Evolutionary conservation across 306 rosid genomes (phyloP).

Genomic region (Senna siamea): DNA sequence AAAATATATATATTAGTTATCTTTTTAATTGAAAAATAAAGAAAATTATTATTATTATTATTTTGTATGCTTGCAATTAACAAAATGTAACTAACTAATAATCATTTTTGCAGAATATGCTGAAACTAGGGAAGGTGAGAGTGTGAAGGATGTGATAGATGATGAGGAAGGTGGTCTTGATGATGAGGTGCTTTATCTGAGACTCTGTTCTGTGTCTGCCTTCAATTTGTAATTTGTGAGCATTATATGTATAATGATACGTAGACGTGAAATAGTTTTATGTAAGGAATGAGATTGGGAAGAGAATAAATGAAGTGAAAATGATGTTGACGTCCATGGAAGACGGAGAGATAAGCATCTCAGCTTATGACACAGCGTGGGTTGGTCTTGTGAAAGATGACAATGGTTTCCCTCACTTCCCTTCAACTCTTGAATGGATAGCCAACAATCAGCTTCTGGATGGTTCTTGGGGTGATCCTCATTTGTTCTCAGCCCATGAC

Average conservation of each 20-base stretch:
- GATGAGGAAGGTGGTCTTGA: neutral
- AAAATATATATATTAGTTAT: no score
- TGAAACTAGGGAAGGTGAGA: neutral
- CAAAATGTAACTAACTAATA: no score
- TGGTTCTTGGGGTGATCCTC: slow-evolving; percentile 77
- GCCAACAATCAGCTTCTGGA: slow-evolving; percentile 69
- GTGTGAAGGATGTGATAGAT: neutral
- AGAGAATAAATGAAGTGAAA: slow-evolving; percentile 44
- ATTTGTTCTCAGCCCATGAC: slow-evolving; percentile 62
- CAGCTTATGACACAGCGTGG: slow-evolving; percentile 95
- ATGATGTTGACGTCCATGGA: slow-evolving; percentile 57
- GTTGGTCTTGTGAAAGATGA: slow-evolving; percentile 59
- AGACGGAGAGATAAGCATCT: slow-evolving; percentile 79
- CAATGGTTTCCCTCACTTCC: slow-evolving; percentile 60
- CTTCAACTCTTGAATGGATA: slow-evolving; percentile 70
- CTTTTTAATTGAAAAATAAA: no score
- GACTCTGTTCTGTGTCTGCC: neutral
- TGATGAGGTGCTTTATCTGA: neutral
- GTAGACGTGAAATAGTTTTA: no score
- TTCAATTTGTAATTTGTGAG: neutral
- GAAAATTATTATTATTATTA: no score
- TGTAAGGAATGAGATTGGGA: slow-evolving; percentile 36
- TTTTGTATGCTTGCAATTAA: no score
- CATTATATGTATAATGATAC: no score
- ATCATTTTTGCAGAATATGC: neutral